Percentiles rank a stretch among this genome's conserved stretches.
Evolutionary conservation across 768 basidiomycete species (phyloP).

Genomic region (Tulasnella sp.): DNA sequence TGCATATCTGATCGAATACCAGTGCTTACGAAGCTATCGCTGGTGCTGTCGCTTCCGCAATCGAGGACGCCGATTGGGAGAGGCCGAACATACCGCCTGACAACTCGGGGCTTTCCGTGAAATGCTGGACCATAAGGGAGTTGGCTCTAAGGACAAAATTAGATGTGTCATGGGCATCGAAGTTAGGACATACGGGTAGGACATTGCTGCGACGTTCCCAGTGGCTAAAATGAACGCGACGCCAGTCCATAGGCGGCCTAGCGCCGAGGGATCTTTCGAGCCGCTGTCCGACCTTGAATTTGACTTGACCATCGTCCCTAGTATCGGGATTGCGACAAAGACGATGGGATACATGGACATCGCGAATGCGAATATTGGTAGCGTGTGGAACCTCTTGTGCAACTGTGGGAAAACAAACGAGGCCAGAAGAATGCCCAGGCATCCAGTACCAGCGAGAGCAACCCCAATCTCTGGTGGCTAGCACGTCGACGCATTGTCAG

Average conservation of each 20-base stretch:
- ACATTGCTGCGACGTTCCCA: neutral
- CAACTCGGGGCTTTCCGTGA: no score
- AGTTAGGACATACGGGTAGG: neutral
- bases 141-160: no score
- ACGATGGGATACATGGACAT: neutral
- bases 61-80: no score
- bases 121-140: no score
- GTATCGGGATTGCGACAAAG: neutral
- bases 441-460: neutral
- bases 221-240: neutral
- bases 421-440: neutral
- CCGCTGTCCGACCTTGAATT: neutral
- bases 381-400: neutral
- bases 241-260: neutral
- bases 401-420: conserved; percentile 5
- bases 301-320: neutral
- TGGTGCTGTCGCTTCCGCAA: no score
- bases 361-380: neutral
- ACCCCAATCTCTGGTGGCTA: conserved; percentile 6
- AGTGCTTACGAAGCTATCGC: no score
- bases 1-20: no score
- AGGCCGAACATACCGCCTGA: no score
- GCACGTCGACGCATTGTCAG: neutral
- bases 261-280: neutral
- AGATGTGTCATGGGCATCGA: no score